Evolutionary conservation across 805 yeast species (phyloP), one percentile per base, ranked within the genome.

Genomic region (Saccharomycopsis sp.): DNA sequence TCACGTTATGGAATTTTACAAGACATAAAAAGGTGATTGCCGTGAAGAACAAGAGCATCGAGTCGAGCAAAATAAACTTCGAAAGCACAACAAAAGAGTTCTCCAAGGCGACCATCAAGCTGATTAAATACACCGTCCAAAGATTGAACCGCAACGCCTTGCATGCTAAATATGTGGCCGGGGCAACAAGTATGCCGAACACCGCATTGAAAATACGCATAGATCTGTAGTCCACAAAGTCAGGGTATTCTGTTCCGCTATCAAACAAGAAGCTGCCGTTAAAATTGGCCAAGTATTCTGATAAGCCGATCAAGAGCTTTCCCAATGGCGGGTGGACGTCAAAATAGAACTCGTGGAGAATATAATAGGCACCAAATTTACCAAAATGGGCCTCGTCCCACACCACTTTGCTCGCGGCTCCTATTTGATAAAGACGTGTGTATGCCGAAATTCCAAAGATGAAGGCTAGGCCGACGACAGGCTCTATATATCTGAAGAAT

Each of bases 351-450:
- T 87, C 91, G 67, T 85, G 90, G 69, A 85, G 80, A 63, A 87
- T 73, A 70, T 88, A 88, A 66, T 87, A 84, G 2, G 93, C 85
- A 52, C 96, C 96, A 69, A 88, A 88, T 69, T 86, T 87, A 50
- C 94, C 96, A 69, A 88, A 88, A 75, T 88, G 96, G 3, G 96
- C 94, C 70, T 88, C 96, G 73, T 88, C 96, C 96, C 96, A 88
- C 7, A 87, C 86, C 53, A 88, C 93, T 57, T 76, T 77, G 55
- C 79, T 70, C 59, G 83, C 78, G 35, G 73, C 71, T 22, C 80
- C 83, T 55, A 88, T 83, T 54, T 79, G 77, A 65, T 84, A 78
- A 62, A 85, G 75, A 66, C 94, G 78, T 5, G 84, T 79, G 60
- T 75, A 80, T 29, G 80, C 72, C 2, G 88, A 76, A 3, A 79